phyloP scores from a whole-genome alignment of 305 asterid genomes.

The Lippia alba region DNA sequence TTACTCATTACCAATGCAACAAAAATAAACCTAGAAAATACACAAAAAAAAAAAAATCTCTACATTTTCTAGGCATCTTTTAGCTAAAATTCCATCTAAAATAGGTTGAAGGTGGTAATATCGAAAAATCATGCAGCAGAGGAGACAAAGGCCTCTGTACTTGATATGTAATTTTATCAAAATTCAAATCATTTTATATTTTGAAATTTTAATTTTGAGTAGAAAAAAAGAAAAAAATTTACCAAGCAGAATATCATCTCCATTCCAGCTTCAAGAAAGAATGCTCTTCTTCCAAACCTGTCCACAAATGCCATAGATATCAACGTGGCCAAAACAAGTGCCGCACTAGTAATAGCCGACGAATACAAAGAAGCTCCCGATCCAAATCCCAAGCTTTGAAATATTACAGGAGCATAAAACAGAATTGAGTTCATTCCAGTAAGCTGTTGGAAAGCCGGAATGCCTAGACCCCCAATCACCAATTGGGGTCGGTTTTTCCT shows the following conservation, averaged over 20 bases:
- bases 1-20: too few species aligned
- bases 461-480: constrained; percentile 66
- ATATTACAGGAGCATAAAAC: constrained; percentile 78
- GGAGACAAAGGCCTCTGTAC: too few species aligned
- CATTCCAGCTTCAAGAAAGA: constrained; percentile 74
- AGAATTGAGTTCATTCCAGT: constrained; percentile 83
- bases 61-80: too few species aligned
- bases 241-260: constrained; percentile 70
- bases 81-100: too few species aligned
- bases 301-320: constrained; percentile 80
- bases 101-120: too few species aligned
- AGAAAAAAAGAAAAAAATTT: neutral
- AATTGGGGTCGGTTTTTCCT: constrained; percentile 72
- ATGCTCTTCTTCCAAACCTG: constrained; percentile 68
- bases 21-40: too few species aligned
- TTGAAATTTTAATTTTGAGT: neutral
- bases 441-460: constrained; percentile 91
- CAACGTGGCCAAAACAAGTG: constrained; percentile 68
- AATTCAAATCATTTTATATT: neutral
- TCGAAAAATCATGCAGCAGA: too few species aligned
- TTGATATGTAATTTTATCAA: neutral
- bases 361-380: constrained; percentile 62
- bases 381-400: constrained; percentile 78
- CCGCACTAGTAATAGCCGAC: constrained; percentile 60
- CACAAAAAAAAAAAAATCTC: too few species aligned